Percentiles rank a stretch among this genome's conserved stretches.
These are phyloP conservation scores for Solanum pimpinellifolium DNA, from an alignment of 257 asterid genomes.

Conservation along the genomic window DNA sequence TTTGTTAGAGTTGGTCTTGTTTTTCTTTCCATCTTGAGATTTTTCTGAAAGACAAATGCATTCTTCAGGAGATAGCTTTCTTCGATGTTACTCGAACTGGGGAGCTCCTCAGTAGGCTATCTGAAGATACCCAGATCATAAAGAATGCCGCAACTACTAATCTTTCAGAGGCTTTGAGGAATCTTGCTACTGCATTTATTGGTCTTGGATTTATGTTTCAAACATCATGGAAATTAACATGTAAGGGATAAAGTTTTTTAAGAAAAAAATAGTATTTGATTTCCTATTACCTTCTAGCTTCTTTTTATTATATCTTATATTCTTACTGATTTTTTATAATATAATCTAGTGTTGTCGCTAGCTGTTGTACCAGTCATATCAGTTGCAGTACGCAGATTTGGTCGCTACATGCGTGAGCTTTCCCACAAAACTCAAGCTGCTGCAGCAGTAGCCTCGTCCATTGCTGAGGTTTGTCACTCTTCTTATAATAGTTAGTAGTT, in stretches of 20 bases:
- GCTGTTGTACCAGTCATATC: constrained; percentile 73
- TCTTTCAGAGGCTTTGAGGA: constrained; percentile 83
- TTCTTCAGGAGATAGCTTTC: constrained; percentile 70
- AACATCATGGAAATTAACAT: constrained; percentile 73
- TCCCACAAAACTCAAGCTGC: constrained; percentile 88
- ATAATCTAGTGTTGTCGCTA: constrained; percentile 57
- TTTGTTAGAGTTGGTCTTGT: background rate
- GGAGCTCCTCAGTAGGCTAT: constrained; percentile 83
- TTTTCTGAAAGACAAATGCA: background rate
- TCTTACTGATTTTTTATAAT: background rate
- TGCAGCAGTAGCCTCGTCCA: constrained; percentile 82
- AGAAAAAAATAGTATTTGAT: background rate
- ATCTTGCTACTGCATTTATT: constrained; percentile 66
- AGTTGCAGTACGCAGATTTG: constrained; percentile 54
- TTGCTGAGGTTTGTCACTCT: constrained; percentile 60
- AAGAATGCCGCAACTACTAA: constrained; percentile 87
- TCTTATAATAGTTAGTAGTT: background rate
- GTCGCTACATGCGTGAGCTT: constrained; percentile 69
- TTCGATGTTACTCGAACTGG: constrained; percentile 89
- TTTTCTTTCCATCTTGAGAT: background rate
- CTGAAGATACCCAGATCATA: constrained; percentile 90
- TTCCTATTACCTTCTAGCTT: background rate
- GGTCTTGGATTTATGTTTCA: constrained; percentile 83
- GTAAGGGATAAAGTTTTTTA: constrained; percentile 7
- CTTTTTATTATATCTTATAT: background rate